Evolutionary conservation across 1,284 basidiomycete genomes (phyloP).

Genomic region (Meripilus lineatus): DNA sequence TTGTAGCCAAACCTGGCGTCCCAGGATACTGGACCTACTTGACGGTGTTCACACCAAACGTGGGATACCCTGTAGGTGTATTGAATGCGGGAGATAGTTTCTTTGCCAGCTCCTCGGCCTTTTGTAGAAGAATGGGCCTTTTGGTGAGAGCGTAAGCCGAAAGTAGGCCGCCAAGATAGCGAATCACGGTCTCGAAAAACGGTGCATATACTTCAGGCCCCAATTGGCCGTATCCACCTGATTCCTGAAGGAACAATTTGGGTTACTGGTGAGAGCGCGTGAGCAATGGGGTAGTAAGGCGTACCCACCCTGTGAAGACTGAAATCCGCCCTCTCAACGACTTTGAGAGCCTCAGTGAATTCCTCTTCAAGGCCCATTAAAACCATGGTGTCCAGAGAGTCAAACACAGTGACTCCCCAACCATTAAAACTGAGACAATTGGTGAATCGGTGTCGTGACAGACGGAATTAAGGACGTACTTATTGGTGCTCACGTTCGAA

Average conservation of each 20-base stretch:
- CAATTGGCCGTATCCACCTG: neutral
- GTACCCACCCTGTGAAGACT: neutral
- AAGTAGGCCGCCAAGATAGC: conserved; percentile 69
- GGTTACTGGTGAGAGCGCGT: neutral
- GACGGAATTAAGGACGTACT: conserved; percentile 36
- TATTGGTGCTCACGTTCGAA: conserved; percentile 40
- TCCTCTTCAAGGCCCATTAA: conserved; percentile 83
- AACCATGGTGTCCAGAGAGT: conserved; percentile 85
- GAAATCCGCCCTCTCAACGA: conserved; percentile 35
- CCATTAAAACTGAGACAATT: conserved; percentile 59
- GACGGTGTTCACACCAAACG: conserved; percentile 39
- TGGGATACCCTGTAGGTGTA: conserved; percentile 45
- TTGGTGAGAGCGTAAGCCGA: conserved; percentile 67
- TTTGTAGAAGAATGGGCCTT: conserved; percentile 43
- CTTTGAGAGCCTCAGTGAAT: conserved; percentile 68
- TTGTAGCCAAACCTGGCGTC: conserved; percentile 3
- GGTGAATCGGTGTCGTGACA: neutral
- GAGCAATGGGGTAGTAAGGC: neutral
- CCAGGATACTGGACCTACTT: conserved; percentile 29
- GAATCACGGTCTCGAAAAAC: conserved; percentile 75
- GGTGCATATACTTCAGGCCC: conserved; percentile 30
- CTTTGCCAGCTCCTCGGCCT: conserved; percentile 47
- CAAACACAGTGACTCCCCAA: conserved; percentile 84
- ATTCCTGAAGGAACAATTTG: neutral
- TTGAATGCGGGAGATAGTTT: conserved; percentile 49